These are phyloP conservation scores for Rhodofomes roseus DNA, from an alignment of 1,284 basidiomycete genomes.

Conservation along the genomic window DNA sequence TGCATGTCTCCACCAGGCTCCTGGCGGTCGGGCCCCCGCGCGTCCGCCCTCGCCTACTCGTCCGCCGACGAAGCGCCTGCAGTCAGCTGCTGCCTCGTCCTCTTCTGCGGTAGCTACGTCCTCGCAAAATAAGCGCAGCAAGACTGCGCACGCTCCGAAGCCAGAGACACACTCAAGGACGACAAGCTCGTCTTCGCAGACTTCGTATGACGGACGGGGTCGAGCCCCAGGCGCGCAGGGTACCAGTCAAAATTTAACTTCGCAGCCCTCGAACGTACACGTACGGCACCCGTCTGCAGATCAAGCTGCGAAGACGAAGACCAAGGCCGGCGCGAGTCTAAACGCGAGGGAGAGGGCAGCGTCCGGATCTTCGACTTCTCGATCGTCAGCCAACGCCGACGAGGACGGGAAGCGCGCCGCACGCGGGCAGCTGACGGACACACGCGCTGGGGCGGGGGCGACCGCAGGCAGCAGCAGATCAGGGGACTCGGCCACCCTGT, in stretches of 20 bases:
- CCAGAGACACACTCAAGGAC: background rate
- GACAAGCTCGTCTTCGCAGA: background rate
- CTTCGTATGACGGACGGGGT: background rate
- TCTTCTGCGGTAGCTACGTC: background rate
- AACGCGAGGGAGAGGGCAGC: background rate
- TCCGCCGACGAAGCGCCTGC: conserved; percentile 24
- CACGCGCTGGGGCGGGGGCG: conserved; percentile 4
- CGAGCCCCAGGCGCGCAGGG: background rate
- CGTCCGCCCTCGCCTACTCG: conserved; percentile 20
- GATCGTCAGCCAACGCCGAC: conserved; percentile 4
- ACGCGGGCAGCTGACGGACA: conserved; percentile 9
- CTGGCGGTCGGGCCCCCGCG: background rate
- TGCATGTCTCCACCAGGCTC: background rate
- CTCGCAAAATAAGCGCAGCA: conserved; percentile 17
- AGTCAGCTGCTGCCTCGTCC: conserved; percentile 20
- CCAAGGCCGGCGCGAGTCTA: background rate
- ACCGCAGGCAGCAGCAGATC: conserved; percentile 15
- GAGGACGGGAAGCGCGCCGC: conserved; percentile 6
- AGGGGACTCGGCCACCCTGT: conserved; percentile 8
- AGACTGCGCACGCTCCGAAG: conserved; percentile 9
- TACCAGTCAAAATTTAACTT: background rate
- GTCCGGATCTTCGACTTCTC: conserved; percentile 2
- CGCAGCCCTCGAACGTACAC: conserved; percentile 3
- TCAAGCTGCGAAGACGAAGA: conserved; percentile 5
- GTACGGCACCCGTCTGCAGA: conserved; percentile 9